Evolutionary conservation across 805 yeast species (phyloP), one percentile per base, ranked within the genome.

Genomic region (Wickerhamomyces silvicola): DNA sequence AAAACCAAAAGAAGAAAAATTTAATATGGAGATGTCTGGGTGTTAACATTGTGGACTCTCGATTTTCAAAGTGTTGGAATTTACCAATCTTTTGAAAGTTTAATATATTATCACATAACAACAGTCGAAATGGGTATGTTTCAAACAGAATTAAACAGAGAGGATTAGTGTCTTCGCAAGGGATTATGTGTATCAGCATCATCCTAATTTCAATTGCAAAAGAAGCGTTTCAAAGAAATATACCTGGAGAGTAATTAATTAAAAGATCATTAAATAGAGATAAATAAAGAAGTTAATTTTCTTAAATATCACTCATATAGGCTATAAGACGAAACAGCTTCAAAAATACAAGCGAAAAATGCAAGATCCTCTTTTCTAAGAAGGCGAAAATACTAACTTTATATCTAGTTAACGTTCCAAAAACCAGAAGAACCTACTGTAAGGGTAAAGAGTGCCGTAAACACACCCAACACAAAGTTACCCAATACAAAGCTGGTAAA

Each of bases 401-500:
- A 15, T 27, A 24, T 46, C 42, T 66, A 90, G 98, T 92, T 78
- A 92, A 92, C 94, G 94, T 92, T 77, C 98, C 98, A 78, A 92
- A 92, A 84, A 88, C 97, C 75, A 88, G 97, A 84, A 87, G 83
- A 78, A 92, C 99, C 71, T 92, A 83, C 87, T 92, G 99, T 79
- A 90, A 88, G 78, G 97, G 97, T 77, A 92, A 84, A 78, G 78
- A 78, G 67, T 92, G 99, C 81, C 84, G 94, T 66, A 86, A 87
- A 76, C 98, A 92, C 92, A 90, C 97, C 64, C 97, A 87, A 75
- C 98, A 92, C 94, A 92, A 90, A 81, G 98, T 92, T 66, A 90
- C 99, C 72, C 99, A 92, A 79, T 92, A 92, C 94, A 92, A 92
- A 74, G 95, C 97, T 68, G 98, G 99, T 76, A 92, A 92, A 79